Percentiles rank a stretch among this genome's conserved stretches.
Evolutionary conservation across 1,139 yeast genomes (phyloP).

Genomic region (Taiozyma sp.): DNA sequence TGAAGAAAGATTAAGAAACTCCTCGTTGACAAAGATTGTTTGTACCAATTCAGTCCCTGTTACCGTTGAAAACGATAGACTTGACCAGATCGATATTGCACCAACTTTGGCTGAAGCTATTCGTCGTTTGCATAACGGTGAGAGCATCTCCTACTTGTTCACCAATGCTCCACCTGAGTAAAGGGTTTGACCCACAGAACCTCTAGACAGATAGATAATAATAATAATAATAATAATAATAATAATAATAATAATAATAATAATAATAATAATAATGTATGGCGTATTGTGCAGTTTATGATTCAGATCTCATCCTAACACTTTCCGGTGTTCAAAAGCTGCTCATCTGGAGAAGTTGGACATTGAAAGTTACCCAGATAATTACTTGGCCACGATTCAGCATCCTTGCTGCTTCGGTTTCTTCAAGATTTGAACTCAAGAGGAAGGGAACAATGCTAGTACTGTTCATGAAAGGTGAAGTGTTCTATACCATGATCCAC

Average conservation of each 20-base stretch:
- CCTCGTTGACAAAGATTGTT: slow-evolving; percentile 58
- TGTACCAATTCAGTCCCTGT: slow-evolving; percentile 79
- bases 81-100: slow-evolving; percentile 67
- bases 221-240: background rate
- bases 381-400: background rate
- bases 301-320: too few species aligned
- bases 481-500: too few species aligned
- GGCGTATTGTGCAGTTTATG: background rate
- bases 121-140: slow-evolving; percentile 80
- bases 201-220: background rate
- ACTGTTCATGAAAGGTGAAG: too few species aligned
- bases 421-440: too few species aligned
- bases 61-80: slow-evolving; percentile 52
- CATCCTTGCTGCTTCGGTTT: too few species aligned
- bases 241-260: background rate
- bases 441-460: too few species aligned
- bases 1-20: slow-evolving; percentile 52
- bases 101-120: slow-evolving; percentile 77
- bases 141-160: slow-evolving; percentile 73
- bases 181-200: background rate
- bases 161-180: slow-evolving; percentile 42
- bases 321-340: too few species aligned
- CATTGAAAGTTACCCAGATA: too few species aligned
- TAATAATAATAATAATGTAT: background rate
- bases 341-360: too few species aligned